Evolutionary conservation across 2,329 filamentous ascomycete genomes (phyloP), one percentile per base, ranked within the genome.

Genomic region (Purpureocillium lavendulum): DNA sequence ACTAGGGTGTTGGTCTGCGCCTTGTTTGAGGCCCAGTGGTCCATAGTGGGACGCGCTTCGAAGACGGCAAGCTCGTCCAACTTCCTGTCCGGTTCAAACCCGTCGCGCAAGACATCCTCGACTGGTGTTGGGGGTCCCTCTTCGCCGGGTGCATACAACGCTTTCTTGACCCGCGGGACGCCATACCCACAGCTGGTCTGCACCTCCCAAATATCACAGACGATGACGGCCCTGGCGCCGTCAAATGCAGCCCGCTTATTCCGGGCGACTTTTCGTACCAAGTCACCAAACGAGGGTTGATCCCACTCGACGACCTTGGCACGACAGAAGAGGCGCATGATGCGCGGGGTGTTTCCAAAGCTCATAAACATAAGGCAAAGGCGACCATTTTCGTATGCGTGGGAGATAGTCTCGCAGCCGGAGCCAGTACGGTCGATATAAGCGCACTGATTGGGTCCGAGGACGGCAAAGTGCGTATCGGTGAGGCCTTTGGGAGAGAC

Each of bases 341-440:
- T 84, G 40, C 77, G 67, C 13, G 81, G 80, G 0, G 64, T 54
- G 4, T 63, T 48, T 1, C 72, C 75, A 46, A 83, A 84, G 16
- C 75, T 79, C 56, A 74, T 82, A 61, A 88, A 87, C 71, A 87
- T 80, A 53, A 89, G 62, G 6, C 82, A 87, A 14, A 84, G 71
- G 13, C 85, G 74, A 24, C 80, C 82, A 51, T 89, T 89, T 53
- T 90, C 84, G 55, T 86, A 80, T 10, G 86, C 60, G 52, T 89
- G 84, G 4, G 77, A 70, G 44, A 89, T 81, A 3, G 84, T 89
- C 63, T 90, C 85, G 52, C 72, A 80, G 17, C 84, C 84, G 26
- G 80, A 84, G 24, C 84, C 85, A 2, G 80, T 87, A 44, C 80
- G 74, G 54, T 89, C 84, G 40, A 87, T 68, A 54, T 88, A 89